Evolutionary conservation across 179 eudicot species (phyloP), one percentile per base, ranked within the genome.

Genomic region (Silene noctiflora): DNA sequence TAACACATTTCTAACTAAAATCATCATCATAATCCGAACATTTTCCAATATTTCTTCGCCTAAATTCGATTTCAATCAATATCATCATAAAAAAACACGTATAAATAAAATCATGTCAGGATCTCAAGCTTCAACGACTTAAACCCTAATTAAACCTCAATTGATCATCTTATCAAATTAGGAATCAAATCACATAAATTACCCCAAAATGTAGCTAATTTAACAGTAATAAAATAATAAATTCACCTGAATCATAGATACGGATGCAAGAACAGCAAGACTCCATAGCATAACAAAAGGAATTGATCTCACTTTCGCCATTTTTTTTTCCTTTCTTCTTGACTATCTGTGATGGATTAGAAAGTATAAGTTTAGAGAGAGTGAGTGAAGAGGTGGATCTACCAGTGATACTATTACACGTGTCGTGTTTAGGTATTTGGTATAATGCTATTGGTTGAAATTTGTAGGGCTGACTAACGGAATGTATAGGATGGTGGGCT

Each of bases 181-280:
- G 8, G 16, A 53, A 51, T 4, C 22, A 51, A 51, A 71, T 55
- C 59, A 55, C 59, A 17, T 55, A 14, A 55, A 16, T 55, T n/a
- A 55, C 20, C 17, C 59, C 59, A n/a, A 16, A 13, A 55, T n/a
- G 14, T 13, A 48, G 27, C 22, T 46, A 69, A 64, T 11, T 68
- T 19, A 31, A 53, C 1, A 51, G 6, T 67, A 12, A 1, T 53
- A 76, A 65, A 6, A 12, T 6, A 0, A 11, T 16, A 60, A 67
- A 1, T 16, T 21, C 78, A 83, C 91, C 89, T 86, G 84, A 80
- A 81, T 71, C 44, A 77, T 74, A 78, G 83, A 31, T 20, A 86
- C 74, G 71, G 89, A 79, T 84, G 83, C 89, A 51, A 83, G 21
- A 67, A 88, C 39, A 71, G 76, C 75, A 11, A 83, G 70, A 81